These are phyloP conservation scores for Hysterangium stoloniferum DNA, from an alignment of 768 basidiomycete species.

Conservation along the genomic window DNA sequence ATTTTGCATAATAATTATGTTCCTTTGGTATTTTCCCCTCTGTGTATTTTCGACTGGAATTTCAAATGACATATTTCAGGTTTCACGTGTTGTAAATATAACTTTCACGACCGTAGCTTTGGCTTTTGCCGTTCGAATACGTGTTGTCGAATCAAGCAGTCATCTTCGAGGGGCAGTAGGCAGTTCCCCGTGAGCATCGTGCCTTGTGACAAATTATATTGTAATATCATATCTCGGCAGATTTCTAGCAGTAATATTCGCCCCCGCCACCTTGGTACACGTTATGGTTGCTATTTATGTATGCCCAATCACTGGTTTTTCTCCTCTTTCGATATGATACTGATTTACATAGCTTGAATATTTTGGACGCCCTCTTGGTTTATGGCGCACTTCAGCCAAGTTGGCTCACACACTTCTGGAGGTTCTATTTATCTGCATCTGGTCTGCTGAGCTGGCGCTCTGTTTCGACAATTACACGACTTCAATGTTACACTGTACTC, in stretches of 20 bases:
- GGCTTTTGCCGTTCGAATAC: constrained; percentile 71
- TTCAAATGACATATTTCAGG: constrained; percentile 30
- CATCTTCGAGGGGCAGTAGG: constrained; percentile 65
- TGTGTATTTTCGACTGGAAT: not conserved
- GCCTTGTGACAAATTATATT: not conserved
- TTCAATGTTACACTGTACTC: constrained; percentile 70
- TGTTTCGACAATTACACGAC: constrained; percentile 92
- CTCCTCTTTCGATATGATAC: constrained; percentile 18
- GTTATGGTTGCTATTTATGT: constrained; percentile 85
- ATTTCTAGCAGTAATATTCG: constrained; percentile 78
- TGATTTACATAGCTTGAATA: constrained; percentile 65
- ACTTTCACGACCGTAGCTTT: constrained; percentile 73
- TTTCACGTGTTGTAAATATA: constrained; percentile 81
- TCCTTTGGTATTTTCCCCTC: constrained; percentile 50
- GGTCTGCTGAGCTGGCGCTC: constrained; percentile 84
- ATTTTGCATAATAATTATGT: constrained; percentile 71
- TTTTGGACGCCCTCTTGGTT: constrained; percentile 84
- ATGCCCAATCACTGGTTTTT: constrained; percentile 24
- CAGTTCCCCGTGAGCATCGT: constrained; percentile 57
- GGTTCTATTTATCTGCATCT: constrained; percentile 87
- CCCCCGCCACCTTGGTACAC: constrained; percentile 74
- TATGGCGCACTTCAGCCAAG: constrained; percentile 86
- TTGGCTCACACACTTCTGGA: constrained; percentile 82
- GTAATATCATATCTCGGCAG: constrained; percentile 28
- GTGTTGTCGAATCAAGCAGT: constrained; percentile 43